These are phyloP conservation scores for Tritrichomonas musculus DNA, from an alignment of 208 protist species.

Conservation along the genomic window DNA sequence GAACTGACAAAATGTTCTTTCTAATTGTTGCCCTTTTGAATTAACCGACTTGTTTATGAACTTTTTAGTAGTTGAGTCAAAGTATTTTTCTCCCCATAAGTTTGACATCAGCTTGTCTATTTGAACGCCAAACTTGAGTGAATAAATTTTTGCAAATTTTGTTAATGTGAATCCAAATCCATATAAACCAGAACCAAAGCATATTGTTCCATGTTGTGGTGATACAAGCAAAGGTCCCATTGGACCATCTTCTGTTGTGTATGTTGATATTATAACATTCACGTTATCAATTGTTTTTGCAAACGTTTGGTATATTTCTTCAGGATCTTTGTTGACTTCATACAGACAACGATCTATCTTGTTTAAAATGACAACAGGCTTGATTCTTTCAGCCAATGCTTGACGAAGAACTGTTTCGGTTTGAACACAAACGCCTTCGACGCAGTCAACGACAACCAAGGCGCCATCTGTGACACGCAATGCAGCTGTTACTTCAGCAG, in stretches of 20 bases:
- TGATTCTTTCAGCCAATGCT: slow-evolving; percentile 90
- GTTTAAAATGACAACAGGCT: slow-evolving; percentile 96
- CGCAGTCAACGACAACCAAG: slow-evolving; percentile 95
- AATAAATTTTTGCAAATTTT: slow-evolving; percentile 80
- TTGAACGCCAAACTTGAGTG: slow-evolving; percentile 80
- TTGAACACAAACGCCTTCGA: slow-evolving; percentile 97
- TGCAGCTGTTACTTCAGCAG: slow-evolving; percentile 94
- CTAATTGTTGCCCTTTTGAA: neutral
- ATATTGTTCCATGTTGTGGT: slow-evolving; percentile 81
- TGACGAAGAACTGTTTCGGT: slow-evolving; percentile 96
- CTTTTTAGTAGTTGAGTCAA: slow-evolving; percentile 75
- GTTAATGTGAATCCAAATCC: slow-evolving; percentile 96
- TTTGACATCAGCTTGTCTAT: slow-evolving; percentile 69
- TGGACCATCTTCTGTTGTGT: slow-evolving; percentile 55
- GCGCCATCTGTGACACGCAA: slow-evolving; percentile 98
- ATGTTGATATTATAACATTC: slow-evolving; percentile 94
- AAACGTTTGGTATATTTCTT: slow-evolving; percentile 71
- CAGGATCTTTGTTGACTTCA: slow-evolving; percentile 76
- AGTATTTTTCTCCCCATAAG: slow-evolving; percentile 97
- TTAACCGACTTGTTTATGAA: slow-evolving; percentile 58
- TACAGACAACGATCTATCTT: slow-evolving; percentile 92
- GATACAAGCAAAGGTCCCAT: slow-evolving; percentile 76
- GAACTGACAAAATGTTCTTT: slow-evolving; percentile 85
- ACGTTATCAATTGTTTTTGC: slow-evolving; percentile 71
- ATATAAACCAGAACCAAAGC: slow-evolving; percentile 94